phyloP scores from a whole-genome alignment of 2,329 filamentous ascomycete genomes.

The Penicillium sp. region DNA sequence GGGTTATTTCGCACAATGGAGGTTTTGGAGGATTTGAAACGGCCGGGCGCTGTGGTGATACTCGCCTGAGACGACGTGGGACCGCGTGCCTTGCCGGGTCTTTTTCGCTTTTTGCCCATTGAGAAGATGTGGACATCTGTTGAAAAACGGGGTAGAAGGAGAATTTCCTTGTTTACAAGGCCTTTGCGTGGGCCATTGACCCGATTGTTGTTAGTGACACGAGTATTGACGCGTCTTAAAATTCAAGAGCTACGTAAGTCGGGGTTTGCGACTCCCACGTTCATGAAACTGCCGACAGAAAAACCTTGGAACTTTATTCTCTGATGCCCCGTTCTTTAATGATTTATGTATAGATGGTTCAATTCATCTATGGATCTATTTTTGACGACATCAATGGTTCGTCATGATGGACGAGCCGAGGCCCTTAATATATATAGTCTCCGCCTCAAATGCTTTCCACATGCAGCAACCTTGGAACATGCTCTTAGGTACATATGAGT shows the following conservation, averaged over 20 bases:
- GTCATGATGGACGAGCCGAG: no score
- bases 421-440: no score
- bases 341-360: no score
- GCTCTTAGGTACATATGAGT: no score
- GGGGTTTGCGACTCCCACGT: neutral
- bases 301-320: neutral
- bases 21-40: constrained; percentile 17
- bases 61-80: constrained; percentile 24
- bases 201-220: neutral
- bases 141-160: neutral
- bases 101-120: constrained; percentile 48
- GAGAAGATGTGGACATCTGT: neutral
- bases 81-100: constrained; percentile 29
- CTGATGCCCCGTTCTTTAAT: neutral
- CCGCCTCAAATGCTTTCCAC: no score
- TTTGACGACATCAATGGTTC: no score
- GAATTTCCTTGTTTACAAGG: neutral
- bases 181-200: neutral
- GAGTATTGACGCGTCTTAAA: constrained; percentile 3
- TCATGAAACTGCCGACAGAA: neutral
- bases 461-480: no score
- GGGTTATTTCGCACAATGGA: constrained; percentile 11
- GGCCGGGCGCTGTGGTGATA: constrained; percentile 22
- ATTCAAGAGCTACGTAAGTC: neutral
- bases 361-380: no score